These are phyloP conservation scores for Arthrobotrys musiformis DNA, from an alignment of 2,329 filamentous ascomycete genomes.

Conservation along the genomic window DNA sequence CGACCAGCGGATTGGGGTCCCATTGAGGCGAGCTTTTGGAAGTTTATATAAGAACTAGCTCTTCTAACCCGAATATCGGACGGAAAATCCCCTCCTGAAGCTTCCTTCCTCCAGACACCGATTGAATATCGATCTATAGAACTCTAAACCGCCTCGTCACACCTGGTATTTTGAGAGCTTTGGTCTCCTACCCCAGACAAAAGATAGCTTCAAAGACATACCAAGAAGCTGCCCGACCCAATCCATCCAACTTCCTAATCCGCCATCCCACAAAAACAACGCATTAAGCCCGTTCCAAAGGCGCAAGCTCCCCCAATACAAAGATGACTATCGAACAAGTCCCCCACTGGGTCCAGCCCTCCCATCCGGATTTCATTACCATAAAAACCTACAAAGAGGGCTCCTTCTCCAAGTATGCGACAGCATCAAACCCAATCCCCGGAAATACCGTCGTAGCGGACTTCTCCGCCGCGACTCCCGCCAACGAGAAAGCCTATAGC, in stretches of 20 bases:
- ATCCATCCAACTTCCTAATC: conserved; percentile 22
- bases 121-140: conserved; percentile 5
- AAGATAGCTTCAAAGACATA: background rate
- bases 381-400: conserved; percentile 55
- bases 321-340: conserved; percentile 52
- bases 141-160: conserved; percentile 22
- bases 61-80: background rate
- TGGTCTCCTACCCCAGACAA: background rate
- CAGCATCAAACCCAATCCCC: conserved; percentile 63
- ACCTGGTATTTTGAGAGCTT: background rate
- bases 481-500: conserved; percentile 70
- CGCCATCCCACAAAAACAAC: conserved; percentile 20
- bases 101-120: background rate
- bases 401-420: conserved; percentile 46
- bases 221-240: background rate
- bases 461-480: conserved; percentile 73
- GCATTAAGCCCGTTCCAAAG: background rate
- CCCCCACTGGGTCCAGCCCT: conserved; percentile 42
- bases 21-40: background rate
- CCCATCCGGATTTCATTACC: conserved; percentile 44
- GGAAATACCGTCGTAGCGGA: conserved; percentile 75
- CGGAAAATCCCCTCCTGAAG: conserved; percentile 2
- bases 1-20: too few relatives aligned
- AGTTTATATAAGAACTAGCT: conserved; percentile 30
- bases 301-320: too few relatives aligned